Conservation (phyloP, 1,139 yeast genomes). For the Blastobotrys apis region DNA sequence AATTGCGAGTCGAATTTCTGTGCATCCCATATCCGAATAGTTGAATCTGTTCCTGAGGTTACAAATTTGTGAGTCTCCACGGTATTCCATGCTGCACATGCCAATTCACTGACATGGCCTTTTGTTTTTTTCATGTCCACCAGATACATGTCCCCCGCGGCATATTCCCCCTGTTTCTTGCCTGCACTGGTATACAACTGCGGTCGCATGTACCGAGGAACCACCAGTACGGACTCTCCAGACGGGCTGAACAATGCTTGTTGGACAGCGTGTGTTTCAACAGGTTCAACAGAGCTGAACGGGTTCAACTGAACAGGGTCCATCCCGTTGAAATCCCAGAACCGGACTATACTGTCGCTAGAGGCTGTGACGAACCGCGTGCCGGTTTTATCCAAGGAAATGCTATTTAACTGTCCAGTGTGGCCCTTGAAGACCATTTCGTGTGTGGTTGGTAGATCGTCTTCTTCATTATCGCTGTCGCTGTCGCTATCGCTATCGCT, state of each 20-base stretch:
- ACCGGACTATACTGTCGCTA: conserved; percentile 30
- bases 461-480: conserved; percentile 26
- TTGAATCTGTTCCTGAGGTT: conserved; percentile 35
- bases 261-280: conserved; percentile 31
- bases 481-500: conserved; percentile 16
- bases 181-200: conserved; percentile 31
- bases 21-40: conserved; percentile 38
- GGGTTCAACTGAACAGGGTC: conserved; percentile 27
- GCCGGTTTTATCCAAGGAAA: conserved; percentile 34
- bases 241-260: conserved; percentile 25
- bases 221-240: conserved; percentile 28
- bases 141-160: conserved; percentile 38
- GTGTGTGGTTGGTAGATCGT: conserved; percentile 34
- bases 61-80: conserved; percentile 25
- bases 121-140: conserved; percentile 38
- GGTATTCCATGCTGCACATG: conserved; percentile 36
- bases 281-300: conserved; percentile 33
- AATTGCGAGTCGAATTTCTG: conserved; percentile 26
- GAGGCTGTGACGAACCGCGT: conserved; percentile 33
- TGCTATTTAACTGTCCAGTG: conserved; percentile 28
- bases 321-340: conserved; percentile 39
- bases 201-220: conserved; percentile 30
- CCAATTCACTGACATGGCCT: conserved; percentile 37
- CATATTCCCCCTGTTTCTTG: conserved; percentile 27
- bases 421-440: conserved; percentile 32